Conservation (phyloP, 306 rosid species). For the Ammopiptanthus mongolicus region DNA sequence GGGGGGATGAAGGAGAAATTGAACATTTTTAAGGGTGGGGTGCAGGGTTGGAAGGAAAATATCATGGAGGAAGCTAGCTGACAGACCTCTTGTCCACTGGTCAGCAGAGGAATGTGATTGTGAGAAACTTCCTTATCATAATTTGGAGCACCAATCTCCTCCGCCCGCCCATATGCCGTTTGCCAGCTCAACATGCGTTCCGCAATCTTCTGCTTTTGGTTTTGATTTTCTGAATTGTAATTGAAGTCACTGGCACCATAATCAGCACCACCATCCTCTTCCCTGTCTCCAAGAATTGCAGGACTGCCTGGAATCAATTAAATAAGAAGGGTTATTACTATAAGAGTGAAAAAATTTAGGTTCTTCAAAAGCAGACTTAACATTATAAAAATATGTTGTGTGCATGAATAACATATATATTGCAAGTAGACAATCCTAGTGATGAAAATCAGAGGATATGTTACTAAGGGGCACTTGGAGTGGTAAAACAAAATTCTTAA, state of each 20-base stretch:
- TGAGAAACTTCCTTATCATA: slow-evolving; percentile 80
- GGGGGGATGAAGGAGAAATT: background rate
- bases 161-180: slow-evolving; percentile 62
- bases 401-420: background rate
- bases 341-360: background rate
- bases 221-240: slow-evolving; percentile 67
- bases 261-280: slow-evolving; percentile 56
- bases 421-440: background rate
- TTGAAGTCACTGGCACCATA: slow-evolving; percentile 63
- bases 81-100: slow-evolving; percentile 78
- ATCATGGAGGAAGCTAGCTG: background rate
- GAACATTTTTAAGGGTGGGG: background rate
- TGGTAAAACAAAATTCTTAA: background rate
- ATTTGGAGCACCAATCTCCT: slow-evolving; percentile 57
- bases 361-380: background rate
- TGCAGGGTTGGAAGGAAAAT: background rate
- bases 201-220: slow-evolving; percentile 80
- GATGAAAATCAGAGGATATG: slow-evolving; percentile 4
- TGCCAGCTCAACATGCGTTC: slow-evolving; percentile 93
- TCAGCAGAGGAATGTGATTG: slow-evolving; percentile 52
- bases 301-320: slow-evolving; percentile 72
- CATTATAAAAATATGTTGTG: background rate
- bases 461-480: background rate
- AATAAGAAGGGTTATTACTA: background rate
- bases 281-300: slow-evolving; percentile 76